These are phyloP conservation scores for Hyphopichia pseudoburtonii DNA, from an alignment of 1,139 yeast species.

Conservation along the genomic window DNA sequence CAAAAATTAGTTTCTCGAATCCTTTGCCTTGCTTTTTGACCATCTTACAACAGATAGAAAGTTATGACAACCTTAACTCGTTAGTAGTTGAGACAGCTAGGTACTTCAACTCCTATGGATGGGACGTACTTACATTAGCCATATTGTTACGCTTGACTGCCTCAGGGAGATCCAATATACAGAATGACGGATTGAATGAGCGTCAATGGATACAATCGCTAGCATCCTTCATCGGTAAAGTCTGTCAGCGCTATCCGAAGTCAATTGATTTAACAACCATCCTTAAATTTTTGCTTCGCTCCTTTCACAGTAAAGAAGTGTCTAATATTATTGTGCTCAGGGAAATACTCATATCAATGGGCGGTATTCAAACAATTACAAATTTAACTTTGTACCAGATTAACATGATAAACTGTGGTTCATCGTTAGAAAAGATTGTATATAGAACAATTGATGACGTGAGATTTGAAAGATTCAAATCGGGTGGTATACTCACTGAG, in stretches of 20 bases:
- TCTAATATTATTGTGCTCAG: constrained; percentile 68
- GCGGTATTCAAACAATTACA: constrained; percentile 72
- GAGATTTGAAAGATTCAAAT: constrained; percentile 44
- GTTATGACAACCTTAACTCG: constrained; percentile 83
- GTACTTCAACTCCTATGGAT: constrained; percentile 74
- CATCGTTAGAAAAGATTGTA: constrained; percentile 54
- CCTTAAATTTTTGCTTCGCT: constrained; percentile 60
- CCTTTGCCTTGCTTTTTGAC: constrained; percentile 77
- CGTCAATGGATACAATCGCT: constrained; percentile 83
- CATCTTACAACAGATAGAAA: constrained; percentile 74
- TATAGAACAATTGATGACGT: constrained; percentile 62
- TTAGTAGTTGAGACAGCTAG: constrained; percentile 80
- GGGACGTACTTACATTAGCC: constrained; percentile 83
- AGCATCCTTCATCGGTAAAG: constrained; percentile 64
- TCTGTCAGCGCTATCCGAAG: constrained; percentile 53
- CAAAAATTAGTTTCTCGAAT: constrained; percentile 74
- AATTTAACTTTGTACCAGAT: constrained; percentile 69
- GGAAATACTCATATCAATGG: constrained; percentile 72
- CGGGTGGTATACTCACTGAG: constrained; percentile 56
- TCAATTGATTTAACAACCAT: constrained; percentile 56
- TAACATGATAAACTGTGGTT: constrained; percentile 65
- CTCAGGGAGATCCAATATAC: constrained; percentile 65
- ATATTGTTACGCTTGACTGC: constrained; percentile 68
- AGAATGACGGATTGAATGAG: constrained; percentile 78
- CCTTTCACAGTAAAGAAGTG: constrained; percentile 60